Base-by-base conservation (phyloP, 306 rosid genomes). In the Senna tora region DNA sequence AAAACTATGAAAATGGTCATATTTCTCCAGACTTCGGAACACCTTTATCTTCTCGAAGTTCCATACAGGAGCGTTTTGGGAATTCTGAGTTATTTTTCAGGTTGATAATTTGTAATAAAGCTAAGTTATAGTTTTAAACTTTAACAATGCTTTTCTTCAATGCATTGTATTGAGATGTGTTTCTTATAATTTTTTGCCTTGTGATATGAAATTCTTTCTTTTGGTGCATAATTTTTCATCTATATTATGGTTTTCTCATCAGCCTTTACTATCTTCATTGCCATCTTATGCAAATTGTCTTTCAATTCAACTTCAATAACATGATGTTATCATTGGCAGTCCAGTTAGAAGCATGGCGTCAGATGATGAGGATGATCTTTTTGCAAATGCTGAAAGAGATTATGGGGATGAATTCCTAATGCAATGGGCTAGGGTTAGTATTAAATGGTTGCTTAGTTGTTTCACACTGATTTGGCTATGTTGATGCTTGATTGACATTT, bases 381-480 rank as follows among this genome's bases (percentile, higher is more conserved):
- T 83, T 79, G 47, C 84, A 46, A 83, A 75, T 80, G 75, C 59
- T 39, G 96, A 89, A 72, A 80, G 73, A 82, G 96, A 87, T 53
- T 79, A 73, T 43, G 82, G 88, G 19, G 87, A 83, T 69, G 91
- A 84, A 22, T 73, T 79, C 16, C 79, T 86, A 39, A 91, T 91
- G 89, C 90, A 88, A 82, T 89, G 96, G 97, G 97, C 96, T 55
- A 87, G 71, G 97, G 98, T 94, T 74, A 71, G 98, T 87, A 76
- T 71, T 75, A 56, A 75, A 14, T 22, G 74, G 65, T 69, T 73
- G 38, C 28, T 8, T 2, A 52, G 77, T 65, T 73, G 25, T 68
- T 74, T 61, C 28, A 28, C 65, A 64, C 20, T 46, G 25, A 57
- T 74, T 61, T 38, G 36, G 55, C 52, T 43, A 58, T 34, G 32